These are phyloP conservation scores for Samsoniella hepiali DNA, from an alignment of 2,329 filamentous ascomycete genomes.

Conservation along the genomic window DNA sequence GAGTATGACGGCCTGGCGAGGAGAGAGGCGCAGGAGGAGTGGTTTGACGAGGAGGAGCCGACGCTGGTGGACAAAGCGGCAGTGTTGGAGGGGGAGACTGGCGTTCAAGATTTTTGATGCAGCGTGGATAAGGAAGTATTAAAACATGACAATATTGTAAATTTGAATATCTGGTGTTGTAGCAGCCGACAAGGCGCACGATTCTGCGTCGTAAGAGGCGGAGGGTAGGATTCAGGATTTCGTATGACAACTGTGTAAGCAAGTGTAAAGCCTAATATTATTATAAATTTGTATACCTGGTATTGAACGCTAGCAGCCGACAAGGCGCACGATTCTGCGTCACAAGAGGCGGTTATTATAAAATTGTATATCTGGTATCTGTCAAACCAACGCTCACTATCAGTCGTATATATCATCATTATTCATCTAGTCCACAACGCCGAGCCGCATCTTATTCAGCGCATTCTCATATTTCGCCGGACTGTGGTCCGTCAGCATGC, in stretches of 20 bases:
- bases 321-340: too few relatives aligned
- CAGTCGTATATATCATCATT: slow-evolving; percentile 16
- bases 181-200: too few relatives aligned
- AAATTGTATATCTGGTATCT: neutral
- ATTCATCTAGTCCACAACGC: slow-evolving; percentile 37
- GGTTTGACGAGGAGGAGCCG: slow-evolving; percentile 77
- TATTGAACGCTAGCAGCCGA: too few relatives aligned
- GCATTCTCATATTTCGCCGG: slow-evolving; percentile 71
- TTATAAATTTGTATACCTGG: neutral
- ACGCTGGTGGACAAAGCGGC: slow-evolving; percentile 40
- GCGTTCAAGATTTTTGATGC: slow-evolving; percentile 65
- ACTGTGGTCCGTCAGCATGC: slow-evolving; percentile 74
- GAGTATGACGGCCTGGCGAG: slow-evolving; percentile 63
- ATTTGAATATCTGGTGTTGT: neutral
- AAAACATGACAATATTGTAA: neutral
- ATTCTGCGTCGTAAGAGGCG: too few relatives aligned
- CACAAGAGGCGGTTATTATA: too few relatives aligned
- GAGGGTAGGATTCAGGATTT: too few relatives aligned
- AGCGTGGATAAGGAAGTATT: neutral
- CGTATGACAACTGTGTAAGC: too few relatives aligned
- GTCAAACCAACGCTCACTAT: slow-evolving; percentile 4
- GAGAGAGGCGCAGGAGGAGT: slow-evolving; percentile 66
- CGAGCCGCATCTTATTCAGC: slow-evolving; percentile 56
- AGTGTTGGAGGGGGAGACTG: slow-evolving; percentile 57
- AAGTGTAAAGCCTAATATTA: too few relatives aligned